Base-by-base conservation (phyloP, 2,329 filamentous ascomycete species). In the Fusarium sp. region DNA sequence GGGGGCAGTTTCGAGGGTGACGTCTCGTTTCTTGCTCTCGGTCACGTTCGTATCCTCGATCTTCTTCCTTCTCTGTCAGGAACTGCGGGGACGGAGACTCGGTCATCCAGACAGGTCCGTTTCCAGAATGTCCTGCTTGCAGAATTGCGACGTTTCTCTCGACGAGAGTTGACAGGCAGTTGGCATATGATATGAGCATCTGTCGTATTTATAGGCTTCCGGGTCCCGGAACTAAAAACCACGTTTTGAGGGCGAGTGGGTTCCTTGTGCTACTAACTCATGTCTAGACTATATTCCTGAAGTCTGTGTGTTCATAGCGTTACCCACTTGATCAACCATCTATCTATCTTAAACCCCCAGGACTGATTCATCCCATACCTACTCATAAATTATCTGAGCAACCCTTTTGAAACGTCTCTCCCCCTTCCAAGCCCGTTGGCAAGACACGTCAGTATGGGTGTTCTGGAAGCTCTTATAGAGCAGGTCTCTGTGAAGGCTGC, bases 381-480 rank as follows among this genome's bases (percentile, higher is more conserved):
- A n/a, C 34, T 38, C 34, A 38, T 27, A 41, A 27, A 29, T 18
- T 16, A 46, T 22, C 30, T 27, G 5, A 4, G 16, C 16, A 27
- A 27, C 10, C 32, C 18, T n/a, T 25, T 30, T 32, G 12, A 27
- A 27, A 34, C 16, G 13, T 41, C 22, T 41, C 16, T 41, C 18
- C 12, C 30, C 41, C 32, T 27, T 5, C 41, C 24, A 29, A 30
- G 9, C 15, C 18, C 29, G 44, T 40, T 30, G 11, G 12, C 15
- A 43, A 44, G 13, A 20, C 15, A 47, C 24, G 20, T 29, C 49
- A 77, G 30, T 59, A 87, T 87, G 82, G 82, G 87, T 71, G 78
- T 88, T 24, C 77, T 89, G 52, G 87, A 88, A 71, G 72, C 80
- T 34, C 58, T 85, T 30, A 48, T 86, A 65, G 79, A 81, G 62